phyloP scores from a whole-genome alignment of 2,329 filamentous ascomycete species.

The Talaromyces pinophilus region DNA sequence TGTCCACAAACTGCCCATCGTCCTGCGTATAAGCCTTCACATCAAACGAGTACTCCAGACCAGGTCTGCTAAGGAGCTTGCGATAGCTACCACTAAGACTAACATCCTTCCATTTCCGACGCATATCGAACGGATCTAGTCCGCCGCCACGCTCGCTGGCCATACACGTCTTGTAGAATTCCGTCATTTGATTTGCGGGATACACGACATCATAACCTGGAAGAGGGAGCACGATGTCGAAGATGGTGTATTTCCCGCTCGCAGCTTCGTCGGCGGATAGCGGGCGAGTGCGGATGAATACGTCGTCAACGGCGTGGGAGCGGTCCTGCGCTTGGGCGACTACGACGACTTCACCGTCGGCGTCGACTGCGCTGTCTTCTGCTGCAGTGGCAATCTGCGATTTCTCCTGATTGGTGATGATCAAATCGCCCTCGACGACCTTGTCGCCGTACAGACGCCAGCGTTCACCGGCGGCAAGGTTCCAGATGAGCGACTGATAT shows the following conservation, averaged over 20 bases:
- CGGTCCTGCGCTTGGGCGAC: constrained; percentile 60
- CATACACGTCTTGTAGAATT: constrained; percentile 88
- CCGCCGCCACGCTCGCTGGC: constrained; percentile 70
- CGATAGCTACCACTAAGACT: constrained; percentile 87
- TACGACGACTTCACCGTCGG: constrained; percentile 67
- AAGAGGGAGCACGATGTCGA: constrained; percentile 87
- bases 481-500: constrained; percentile 95
- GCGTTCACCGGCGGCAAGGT: constrained; percentile 76
- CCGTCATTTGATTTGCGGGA: constrained; percentile 77
- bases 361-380: constrained; percentile 55
- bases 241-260: constrained; percentile 75
- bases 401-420: constrained; percentile 61
- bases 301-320: constrained; percentile 55
- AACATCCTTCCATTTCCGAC: constrained; percentile 79
- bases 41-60: constrained; percentile 63
- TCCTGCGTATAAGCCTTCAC: constrained; percentile 66
- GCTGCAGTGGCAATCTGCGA: constrained; percentile 37
- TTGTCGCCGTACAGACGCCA: constrained; percentile 72
- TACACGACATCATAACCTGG: constrained; percentile 90
- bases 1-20: constrained; percentile 82
- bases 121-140: constrained; percentile 84
- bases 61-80: constrained; percentile 74
- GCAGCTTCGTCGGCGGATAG: constrained; percentile 76
- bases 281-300: constrained; percentile 68
- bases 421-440: constrained; percentile 82